Percentiles rank a stretch among this genome's conserved stretches.
Conservation (phyloP, 192 early-diverging fungal species). For the Mortierella claussenii region DNA sequence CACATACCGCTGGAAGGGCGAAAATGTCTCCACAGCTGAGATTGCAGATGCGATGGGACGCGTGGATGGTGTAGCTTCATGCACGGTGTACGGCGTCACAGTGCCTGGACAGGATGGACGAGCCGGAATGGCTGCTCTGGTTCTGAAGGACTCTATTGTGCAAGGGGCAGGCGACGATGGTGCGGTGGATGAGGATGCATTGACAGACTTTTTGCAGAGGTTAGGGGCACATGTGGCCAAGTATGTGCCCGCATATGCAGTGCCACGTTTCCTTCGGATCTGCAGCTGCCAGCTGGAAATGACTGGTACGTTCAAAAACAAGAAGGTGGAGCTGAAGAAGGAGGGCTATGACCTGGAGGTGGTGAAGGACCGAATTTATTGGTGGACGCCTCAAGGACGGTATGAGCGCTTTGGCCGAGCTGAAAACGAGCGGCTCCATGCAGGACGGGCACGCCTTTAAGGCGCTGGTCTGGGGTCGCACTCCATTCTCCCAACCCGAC, state of each 20-base stretch:
- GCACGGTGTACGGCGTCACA: slow-evolving; percentile 71
- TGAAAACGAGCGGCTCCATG: slow-evolving; percentile 23
- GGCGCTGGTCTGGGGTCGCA: too few relatives aligned
- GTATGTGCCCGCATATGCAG: slow-evolving; percentile 69
- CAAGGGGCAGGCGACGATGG: background rate
- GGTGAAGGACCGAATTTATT: slow-evolving; percentile 46
- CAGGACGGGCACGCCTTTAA: slow-evolving; percentile 33
- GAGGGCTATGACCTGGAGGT: slow-evolving; percentile 32
- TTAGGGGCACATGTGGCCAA: slow-evolving; percentile 46
- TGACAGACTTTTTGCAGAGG: slow-evolving; percentile 34
- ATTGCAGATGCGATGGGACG: slow-evolving; percentile 64
- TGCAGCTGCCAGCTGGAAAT: slow-evolving; percentile 50
- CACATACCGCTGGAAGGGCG: slow-evolving; percentile 79
- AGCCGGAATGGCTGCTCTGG: slow-evolving; percentile 77
- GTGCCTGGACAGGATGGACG: slow-evolving; percentile 70
- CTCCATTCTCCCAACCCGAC: too few relatives aligned
- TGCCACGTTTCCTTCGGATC: slow-evolving; percentile 72
- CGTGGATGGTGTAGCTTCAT: slow-evolving; percentile 62
- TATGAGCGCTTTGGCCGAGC: slow-evolving; percentile 20
- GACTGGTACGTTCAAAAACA: slow-evolving; percentile 49
- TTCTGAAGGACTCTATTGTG: slow-evolving; percentile 57
- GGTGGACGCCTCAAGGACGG: slow-evolving; percentile 39
- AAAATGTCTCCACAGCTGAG: slow-evolving; percentile 69
- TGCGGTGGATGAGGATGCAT: slow-evolving; percentile 30
- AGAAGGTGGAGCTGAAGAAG: slow-evolving; percentile 41